Evolutionary conservation across 495 filamentous ascomycete species (phyloP), one percentile per base, ranked within the genome.

Genomic region (Xylaria scruposa): DNA sequence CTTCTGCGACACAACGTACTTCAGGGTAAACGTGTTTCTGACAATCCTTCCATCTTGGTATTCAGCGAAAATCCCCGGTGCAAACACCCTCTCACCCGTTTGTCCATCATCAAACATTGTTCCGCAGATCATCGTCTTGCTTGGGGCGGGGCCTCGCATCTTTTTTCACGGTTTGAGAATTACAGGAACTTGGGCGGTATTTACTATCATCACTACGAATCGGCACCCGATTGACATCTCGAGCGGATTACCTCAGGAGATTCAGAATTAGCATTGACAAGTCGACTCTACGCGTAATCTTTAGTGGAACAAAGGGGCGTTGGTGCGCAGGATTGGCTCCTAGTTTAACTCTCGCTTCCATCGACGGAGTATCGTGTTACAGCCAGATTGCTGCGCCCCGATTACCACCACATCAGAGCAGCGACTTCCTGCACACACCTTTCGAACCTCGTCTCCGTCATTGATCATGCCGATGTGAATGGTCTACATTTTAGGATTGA

Each of bases 301-400:
- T 33, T n/a, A 33, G 26, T 26, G 13, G 59, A 10, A 49, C 15
- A 26, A 40, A 38, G 44, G 17, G 56, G 42, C 40, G 29, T 56
- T 31, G 15, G 3, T 36, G 62, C 6, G 46, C 33, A 15, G 31
- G 46, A 31, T 69, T 21, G 31, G 31, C 40, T 24, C 38, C 54
- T 24, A 17, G n/a, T 36, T 47, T 15, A 19, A 9, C 42, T 59
- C 1, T 10, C 53, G 19, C 38, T 47, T 29, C 56, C 19, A 61
- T n/a, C 40, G 21, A 36, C 54, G 38, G 17, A 24, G 67, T 44
- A 70, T 59, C 42, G 36, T 49, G 59, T 76, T 70, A 70, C 71
- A 70, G 67, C 54, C 63, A 47, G 9, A 67, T 49, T 59, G 71
- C 69, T 74, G 71, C 75, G 71, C 71, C 70, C 67, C 70, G 46